phyloP scores from a whole-genome alignment of 2,329 filamentous ascomycete species.

The Zasmidium citrigriseum region DNA sequence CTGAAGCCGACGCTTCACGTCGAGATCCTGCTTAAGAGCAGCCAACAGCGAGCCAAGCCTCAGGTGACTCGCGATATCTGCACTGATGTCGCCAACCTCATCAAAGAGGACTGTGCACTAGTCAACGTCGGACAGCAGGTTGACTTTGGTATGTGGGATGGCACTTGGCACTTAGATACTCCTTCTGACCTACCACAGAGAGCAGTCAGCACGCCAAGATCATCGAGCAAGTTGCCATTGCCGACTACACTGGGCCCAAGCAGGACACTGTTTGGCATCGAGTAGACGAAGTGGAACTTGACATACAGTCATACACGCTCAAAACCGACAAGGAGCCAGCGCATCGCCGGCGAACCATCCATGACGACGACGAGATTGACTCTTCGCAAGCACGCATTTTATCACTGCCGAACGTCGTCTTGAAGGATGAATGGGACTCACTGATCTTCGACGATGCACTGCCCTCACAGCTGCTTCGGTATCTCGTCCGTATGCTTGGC shows the following conservation, averaged over 20 bases:
- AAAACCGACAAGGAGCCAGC: constrained; percentile 28
- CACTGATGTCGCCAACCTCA: constrained; percentile 39
- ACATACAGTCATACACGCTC: constrained; percentile 46
- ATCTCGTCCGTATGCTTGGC: constrained; percentile 39
- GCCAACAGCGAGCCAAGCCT: not conserved
- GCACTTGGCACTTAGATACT: not conserved
- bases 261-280: constrained; percentile 25
- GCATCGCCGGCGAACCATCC: constrained; percentile 24
- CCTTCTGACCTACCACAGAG: not conserved
- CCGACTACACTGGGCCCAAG: constrained; percentile 40
- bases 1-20: constrained; percentile 40
- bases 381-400: constrained; percentile 37
- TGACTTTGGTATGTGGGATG: not conserved
- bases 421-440: constrained; percentile 49
- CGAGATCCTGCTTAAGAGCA: constrained; percentile 40
- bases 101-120: constrained; percentile 11
- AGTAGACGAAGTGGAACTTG: constrained; percentile 39
- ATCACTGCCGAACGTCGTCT: constrained; percentile 39
- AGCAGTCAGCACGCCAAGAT: constrained; percentile 21
- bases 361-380: constrained; percentile 28
- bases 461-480: constrained; percentile 42
- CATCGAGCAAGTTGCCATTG: constrained; percentile 40
- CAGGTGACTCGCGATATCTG: constrained; percentile 2
- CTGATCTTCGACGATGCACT: constrained; percentile 48
- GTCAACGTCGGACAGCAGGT: constrained; percentile 19